Evolutionary conservation across 2,329 filamentous ascomycete genomes (phyloP), one percentile per base, ranked within the genome.

Genomic region (Cryphonectria nitschkei): DNA sequence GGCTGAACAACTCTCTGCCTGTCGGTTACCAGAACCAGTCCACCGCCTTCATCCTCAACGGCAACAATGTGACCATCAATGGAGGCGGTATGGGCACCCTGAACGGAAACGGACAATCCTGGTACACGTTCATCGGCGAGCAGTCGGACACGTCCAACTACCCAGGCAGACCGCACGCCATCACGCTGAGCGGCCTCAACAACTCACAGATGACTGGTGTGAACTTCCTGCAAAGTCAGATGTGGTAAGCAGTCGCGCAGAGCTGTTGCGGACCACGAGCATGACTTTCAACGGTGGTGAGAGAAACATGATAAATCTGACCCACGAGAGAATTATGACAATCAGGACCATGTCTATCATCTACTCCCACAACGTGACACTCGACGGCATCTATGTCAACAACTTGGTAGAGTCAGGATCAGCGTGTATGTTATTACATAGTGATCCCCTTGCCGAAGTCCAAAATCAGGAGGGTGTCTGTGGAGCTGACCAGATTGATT

Each of bases 31-130:
- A 86, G 72, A 84, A 85, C 70, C 83, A 85, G 67, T 82, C 81
- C 1, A 81, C 82, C 0, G 84, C 83, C 1, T 85, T 82, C 80
- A 74, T 82, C n/a, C 76, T 86, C 29, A 84, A 84, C 1, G 86
- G 85, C 0, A 79, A 82, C 3, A 82, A 84, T 43, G 77, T 88
- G 26, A 77, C 78, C 14, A 78, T 86, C 39, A 76, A 82, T 14
- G 84, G 84, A 14, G 76, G 82, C 69, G 84, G 83, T 2, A 77
- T 78, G 13, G 85, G 85, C 1, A 85, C 82, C 8, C 77, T 87
- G 3, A 79, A 87, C 72, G 86, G 86, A 3, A 87, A 87, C 72
- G 85, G 86, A 0, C 82, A 87, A 67, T 79, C 81, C 3, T 88
- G 86, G 86, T 87, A 87, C 72, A 77, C 82, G 52, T 83, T 79